These are phyloP conservation scores for Aureobasidium zeae DNA, from an alignment of 2,329 filamentous ascomycete genomes.

Conservation along the genomic window DNA sequence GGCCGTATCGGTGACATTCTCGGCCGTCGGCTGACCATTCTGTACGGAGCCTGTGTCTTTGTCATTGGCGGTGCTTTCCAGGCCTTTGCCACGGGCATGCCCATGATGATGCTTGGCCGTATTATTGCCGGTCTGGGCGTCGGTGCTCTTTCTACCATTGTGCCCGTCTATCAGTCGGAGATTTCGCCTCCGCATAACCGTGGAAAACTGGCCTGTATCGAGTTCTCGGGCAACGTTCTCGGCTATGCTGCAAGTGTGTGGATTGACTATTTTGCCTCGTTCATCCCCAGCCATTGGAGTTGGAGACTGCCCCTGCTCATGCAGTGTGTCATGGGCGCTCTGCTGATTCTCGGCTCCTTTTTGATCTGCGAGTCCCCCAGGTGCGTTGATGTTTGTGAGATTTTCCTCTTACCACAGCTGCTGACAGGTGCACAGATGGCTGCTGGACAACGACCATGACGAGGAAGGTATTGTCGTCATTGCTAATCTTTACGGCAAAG, in stretches of 20 bases:
- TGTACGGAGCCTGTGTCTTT: constrained; percentile 90
- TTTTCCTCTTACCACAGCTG: too few species aligned
- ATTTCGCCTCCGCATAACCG: constrained; percentile 87
- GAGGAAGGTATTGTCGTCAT: constrained; percentile 98
- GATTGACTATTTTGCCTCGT: constrained; percentile 97
- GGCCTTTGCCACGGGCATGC: constrained; percentile 69
- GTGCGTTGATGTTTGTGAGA: constrained; percentile 38
- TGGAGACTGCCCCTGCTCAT: constrained; percentile 86
- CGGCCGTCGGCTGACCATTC: constrained; percentile 77
- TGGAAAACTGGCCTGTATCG: constrained; percentile 91
- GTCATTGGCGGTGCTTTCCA: constrained; percentile 75
- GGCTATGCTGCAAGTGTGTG: constrained; percentile 95
- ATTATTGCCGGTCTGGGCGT: constrained; percentile 44
- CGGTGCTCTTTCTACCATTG: constrained; percentile 42
- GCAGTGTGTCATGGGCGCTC: constrained; percentile 87
- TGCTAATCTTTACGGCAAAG: constrained; percentile 90
- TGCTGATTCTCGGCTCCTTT: constrained; percentile 77
- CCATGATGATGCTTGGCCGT: constrained; percentile 63
- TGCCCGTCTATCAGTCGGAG: constrained; percentile 46
- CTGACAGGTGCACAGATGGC: constrained; percentile 55
- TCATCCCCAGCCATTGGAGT: constrained; percentile 71
- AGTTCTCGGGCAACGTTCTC: constrained; percentile 94
- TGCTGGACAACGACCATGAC: constrained; percentile 94
- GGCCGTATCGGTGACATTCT: constrained; percentile 87
- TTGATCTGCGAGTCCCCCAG: constrained; percentile 94